Evolutionary conservation across 1,284 basidiomycete genomes (phyloP), one percentile per base, ranked within the genome.

Genomic region (Athelia psychrophila): DNA sequence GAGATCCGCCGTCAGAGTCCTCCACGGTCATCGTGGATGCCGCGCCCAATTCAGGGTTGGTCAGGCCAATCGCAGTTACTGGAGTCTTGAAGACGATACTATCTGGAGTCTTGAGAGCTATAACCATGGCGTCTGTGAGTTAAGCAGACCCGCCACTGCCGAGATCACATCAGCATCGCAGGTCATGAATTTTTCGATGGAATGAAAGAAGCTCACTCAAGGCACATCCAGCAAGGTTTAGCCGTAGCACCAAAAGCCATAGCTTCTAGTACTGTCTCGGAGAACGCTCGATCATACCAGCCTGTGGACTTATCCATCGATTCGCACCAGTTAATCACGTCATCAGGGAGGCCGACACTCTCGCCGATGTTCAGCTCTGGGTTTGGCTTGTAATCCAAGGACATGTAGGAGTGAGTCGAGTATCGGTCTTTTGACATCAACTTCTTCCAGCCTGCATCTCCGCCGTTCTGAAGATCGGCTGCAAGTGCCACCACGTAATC

Each of bases 241-340:
- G n/a, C 10, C n/a, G 33, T 6, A 50, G 47, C 44, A 22, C 38
- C 48, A 23, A 50, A 55, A 10, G n/a, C 42, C 13, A 48, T 16
- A 16, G 16, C 20, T 19, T 47, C 50, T 16, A 53, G 32, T 24
- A 53, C 49, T 13, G 38, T 50, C 52, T 68, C 66, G 3, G 62
- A 55, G 40, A 70, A 60, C 8, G 63, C 57, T 22, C 51, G 38
- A 40, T 67, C 59, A 46, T 59, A 67, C 20, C 58, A 49, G 27
- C 63, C 63, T 2, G 64, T 64, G 0, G 59, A 54, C 13, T 47
- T 57, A 10, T 60, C 56, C 32, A 54, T 59, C 3, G 55, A 66
- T 53, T 69, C 67, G 18, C 60, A 53, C 64, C 64, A 69, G 10
- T 65, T 56, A 27, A 65, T 52, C 16, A 64, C 64, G 9, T 53